Base-by-base conservation (phyloP, 2,329 filamentous ascomycete species). In the Colletotrichum sp. region DNA sequence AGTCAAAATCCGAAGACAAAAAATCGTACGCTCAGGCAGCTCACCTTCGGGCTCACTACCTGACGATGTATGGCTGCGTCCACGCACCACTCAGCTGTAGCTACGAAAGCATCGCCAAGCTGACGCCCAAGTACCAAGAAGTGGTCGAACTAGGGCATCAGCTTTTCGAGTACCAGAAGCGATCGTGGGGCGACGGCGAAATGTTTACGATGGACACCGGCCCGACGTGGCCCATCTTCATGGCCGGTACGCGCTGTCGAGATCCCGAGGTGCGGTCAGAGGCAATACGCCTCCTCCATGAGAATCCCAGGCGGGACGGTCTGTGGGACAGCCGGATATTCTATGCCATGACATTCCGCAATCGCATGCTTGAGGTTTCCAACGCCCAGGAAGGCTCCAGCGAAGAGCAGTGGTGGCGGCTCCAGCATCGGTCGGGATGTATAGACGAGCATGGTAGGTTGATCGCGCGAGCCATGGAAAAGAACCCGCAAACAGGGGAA, bases 121-220 rank as follows among this genome's bases (percentile, higher is more conserved):
- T 81, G 57, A 82, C 80, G 16, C 79, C 79, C 3, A 75, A 77
- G 28, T 82, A 81, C 68, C 78, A 77, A 21, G 81, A 83, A 72
- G 78, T 82, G 8, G 79, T 80, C 55, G 76, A 77, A 6, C 79
- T 83, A 8, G 75, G 74, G 4, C 69, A 52, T 6, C 60, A 78
- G 15, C 68, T 83, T 8, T 69, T 83, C n/a, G 64, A 72, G 3
- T 74, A 78, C 43, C 79, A 81, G 48, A 26, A 36, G n/a, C 58
- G 52, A 15, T 52, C 58, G 4, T 57, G 34, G 26, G 10, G 26
- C 8, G 7, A 65, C 32, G 36, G 15, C 12, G 79, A 80, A 52
- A 52, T 79, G 15, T 82, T 83, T 74, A 82, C 81, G 3, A 79
- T 82, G 77, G 82, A 82, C 74, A 79, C 79, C 60, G 80, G 80